Evolutionary conservation across 1,139 yeast genomes (phyloP).

Genomic region (Taphrina sp.): DNA sequence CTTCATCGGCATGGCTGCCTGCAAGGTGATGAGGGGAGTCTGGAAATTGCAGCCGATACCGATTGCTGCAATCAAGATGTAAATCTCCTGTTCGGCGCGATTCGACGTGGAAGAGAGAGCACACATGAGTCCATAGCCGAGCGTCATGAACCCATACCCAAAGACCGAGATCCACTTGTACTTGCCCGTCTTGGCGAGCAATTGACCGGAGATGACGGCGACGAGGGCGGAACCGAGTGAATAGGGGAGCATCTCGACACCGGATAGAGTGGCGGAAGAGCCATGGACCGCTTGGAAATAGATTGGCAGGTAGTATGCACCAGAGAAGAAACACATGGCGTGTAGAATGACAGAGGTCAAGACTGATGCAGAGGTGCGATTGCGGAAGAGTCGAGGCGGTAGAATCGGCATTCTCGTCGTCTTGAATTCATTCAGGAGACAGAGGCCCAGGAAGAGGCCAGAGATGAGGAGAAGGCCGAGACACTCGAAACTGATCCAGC

Average conservation of each 20-base stretch:
- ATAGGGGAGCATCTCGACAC: slow-evolving; percentile 57
- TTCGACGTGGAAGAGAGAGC: slow-evolving; percentile 48
- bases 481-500: slow-evolving; percentile 59
- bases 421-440: slow-evolving; percentile 53
- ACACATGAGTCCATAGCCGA: slow-evolving; percentile 57
- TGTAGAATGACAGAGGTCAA: slow-evolving; percentile 47
- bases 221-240: slow-evolving; percentile 55
- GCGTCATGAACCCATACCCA: slow-evolving; percentile 50
- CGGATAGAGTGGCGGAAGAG: slow-evolving; percentile 56
- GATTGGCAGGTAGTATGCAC: slow-evolving; percentile 52
- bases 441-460: slow-evolving; percentile 49
- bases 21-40: slow-evolving; percentile 54
- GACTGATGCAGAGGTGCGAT: slow-evolving; percentile 49
- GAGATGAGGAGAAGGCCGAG: slow-evolving; percentile 58
- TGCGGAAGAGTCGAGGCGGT: slow-evolving; percentile 48
- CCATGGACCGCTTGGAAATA: slow-evolving; percentile 57
- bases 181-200: slow-evolving; percentile 51
- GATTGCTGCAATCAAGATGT: slow-evolving; percentile 55
- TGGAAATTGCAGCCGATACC: slow-evolving; percentile 59
- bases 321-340: slow-evolving; percentile 51
- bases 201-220: slow-evolving; percentile 51
- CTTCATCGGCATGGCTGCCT: slow-evolving; percentile 55
- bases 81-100: slow-evolving; percentile 52
- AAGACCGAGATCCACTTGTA: slow-evolving; percentile 53
- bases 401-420: slow-evolving; percentile 52